Evolutionary conservation across 176 grass and related monocot genomes (phyloP).

Genomic region (Alopecurus myosuroides): DNA sequence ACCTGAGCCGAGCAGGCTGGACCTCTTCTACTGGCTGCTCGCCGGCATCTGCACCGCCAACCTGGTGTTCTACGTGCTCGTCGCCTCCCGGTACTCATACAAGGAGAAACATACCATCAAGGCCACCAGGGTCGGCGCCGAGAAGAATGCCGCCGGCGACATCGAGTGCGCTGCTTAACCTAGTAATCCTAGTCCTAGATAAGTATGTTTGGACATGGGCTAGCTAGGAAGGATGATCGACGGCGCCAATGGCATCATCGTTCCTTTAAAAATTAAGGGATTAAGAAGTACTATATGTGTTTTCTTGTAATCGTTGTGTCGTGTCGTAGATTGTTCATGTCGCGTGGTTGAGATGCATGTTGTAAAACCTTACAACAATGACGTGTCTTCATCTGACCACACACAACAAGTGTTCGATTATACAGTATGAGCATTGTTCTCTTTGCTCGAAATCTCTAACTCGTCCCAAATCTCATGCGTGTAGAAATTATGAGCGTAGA

Average conservation of each 20-base stretch:
- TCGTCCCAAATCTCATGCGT: too few relatives aligned
- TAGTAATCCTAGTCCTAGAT: background rate
- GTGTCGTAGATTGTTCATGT: background rate
- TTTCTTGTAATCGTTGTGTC: background rate
- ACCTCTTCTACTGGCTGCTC: conserved; percentile 75
- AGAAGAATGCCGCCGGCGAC: conserved; percentile 7
- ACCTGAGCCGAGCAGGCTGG: conserved; percentile 61
- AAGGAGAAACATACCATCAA: conserved; percentile 39
- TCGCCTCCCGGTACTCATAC: conserved; percentile 64
- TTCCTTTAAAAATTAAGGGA: background rate
- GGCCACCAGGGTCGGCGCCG: conserved; percentile 24
- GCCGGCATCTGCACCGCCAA: conserved; percentile 35
- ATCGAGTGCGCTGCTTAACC: conserved; percentile 10
- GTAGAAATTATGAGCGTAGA: too few relatives aligned
- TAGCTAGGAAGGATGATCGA: background rate
- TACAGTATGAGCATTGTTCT: too few relatives aligned
- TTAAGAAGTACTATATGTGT: background rate
- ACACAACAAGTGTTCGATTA: too few relatives aligned
- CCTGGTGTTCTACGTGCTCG: conserved; percentile 43
- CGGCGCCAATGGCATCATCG: background rate
- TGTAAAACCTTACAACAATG: background rate
- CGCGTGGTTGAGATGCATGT: background rate
- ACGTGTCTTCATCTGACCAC: background rate
- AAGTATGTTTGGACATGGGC: background rate
- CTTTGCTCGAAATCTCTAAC: too few relatives aligned